These are phyloP conservation scores for Pythium rishiriense DNA, from an alignment of 352 stramenopile species.

Conservation along the genomic window DNA sequence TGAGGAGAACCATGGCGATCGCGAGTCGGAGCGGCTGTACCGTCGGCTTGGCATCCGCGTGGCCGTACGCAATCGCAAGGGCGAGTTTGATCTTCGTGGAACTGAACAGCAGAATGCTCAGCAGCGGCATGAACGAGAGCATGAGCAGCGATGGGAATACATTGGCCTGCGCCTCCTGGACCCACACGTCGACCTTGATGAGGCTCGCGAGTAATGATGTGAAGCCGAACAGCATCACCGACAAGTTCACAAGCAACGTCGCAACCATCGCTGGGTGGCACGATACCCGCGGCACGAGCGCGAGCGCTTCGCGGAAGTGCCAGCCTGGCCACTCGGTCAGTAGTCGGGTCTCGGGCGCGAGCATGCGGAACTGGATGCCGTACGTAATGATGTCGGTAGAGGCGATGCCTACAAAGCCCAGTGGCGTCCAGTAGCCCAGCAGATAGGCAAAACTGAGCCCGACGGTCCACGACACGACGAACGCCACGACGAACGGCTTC, in stretches of 20 bases:
- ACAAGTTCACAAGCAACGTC: constrained; percentile 49
- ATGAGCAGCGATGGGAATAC: constrained; percentile 54
- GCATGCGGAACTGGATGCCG: constrained; percentile 35
- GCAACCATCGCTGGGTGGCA: constrained; percentile 36
- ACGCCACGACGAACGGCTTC: constrained; percentile 9
- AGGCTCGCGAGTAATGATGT: constrained; percentile 57
- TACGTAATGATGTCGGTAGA: constrained; percentile 39
- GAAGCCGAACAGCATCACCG: constrained; percentile 48
- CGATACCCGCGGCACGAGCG: constrained; percentile 17
- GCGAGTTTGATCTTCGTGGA: constrained; percentile 33
- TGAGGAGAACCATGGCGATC: constrained; percentile 3
- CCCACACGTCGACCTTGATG: constrained; percentile 51
- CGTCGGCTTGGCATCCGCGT: constrained; percentile 11
- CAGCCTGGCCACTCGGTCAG: constrained; percentile 37
- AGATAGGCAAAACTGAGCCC: constrained; percentile 30
- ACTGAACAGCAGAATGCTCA: constrained; percentile 42
- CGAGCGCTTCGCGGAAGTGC: constrained; percentile 28
- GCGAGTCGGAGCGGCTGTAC: constrained; percentile 3
- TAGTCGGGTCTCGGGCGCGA: constrained; percentile 31
- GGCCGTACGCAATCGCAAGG: constrained; percentile 2
- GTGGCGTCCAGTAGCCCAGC: constrained; percentile 39
- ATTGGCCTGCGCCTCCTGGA: constrained; percentile 38
- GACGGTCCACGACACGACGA: constrained; percentile 15
- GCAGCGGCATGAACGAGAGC: constrained; percentile 48
- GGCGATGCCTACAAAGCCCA: constrained; percentile 42